A percentile compares a stretch with the other conserved stretches of the same genome.
Conservation (phyloP, 1,284 basidiomycete genomes). For the Pseudozyma hubeiensis region DNA sequence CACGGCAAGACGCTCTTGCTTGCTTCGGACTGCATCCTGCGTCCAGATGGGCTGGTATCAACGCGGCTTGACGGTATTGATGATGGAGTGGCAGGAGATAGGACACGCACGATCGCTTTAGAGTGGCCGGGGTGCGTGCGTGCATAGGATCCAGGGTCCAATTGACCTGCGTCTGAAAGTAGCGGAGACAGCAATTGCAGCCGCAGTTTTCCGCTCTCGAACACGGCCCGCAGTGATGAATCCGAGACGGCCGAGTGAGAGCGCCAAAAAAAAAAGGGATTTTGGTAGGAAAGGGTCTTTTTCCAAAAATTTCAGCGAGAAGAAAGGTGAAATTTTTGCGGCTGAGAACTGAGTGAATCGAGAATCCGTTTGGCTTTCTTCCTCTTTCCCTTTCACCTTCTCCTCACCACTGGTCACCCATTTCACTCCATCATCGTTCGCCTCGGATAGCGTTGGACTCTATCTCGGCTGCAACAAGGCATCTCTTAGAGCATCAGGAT, state of each 20-base stretch:
- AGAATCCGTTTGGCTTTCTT: not conserved
- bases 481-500: not conserved
- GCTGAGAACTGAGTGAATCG: constrained; percentile 10
- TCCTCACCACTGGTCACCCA: constrained; percentile 35
- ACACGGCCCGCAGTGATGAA: too few relatives aligned
- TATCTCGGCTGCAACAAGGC: constrained; percentile 4
- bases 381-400: constrained; percentile 20
- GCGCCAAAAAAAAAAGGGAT: constrained; percentile 6
- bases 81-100: too few relatives aligned
- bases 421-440: constrained; percentile 3
- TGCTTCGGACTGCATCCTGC: constrained; percentile 16
- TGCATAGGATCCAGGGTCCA: constrained; percentile 13
- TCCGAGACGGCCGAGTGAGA: constrained; percentile 19
- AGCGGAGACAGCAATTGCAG: constrained; percentile 2
- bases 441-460: not conserved
- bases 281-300: constrained; percentile 12
- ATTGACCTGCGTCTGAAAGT: not conserved
- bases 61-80: too few relatives aligned
- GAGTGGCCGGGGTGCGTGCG: not conserved
- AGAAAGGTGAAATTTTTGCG: constrained; percentile 28
- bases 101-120: not conserved
- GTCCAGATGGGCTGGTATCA: too few relatives aligned
- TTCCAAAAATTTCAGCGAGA: constrained; percentile 14
- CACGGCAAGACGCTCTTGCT: constrained; percentile 1
- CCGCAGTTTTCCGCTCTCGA: constrained; percentile 8